These are phyloP conservation scores for Aphanomyces astaci DNA, from an alignment of 352 stramenopile species.

Conservation along the genomic window DNA sequence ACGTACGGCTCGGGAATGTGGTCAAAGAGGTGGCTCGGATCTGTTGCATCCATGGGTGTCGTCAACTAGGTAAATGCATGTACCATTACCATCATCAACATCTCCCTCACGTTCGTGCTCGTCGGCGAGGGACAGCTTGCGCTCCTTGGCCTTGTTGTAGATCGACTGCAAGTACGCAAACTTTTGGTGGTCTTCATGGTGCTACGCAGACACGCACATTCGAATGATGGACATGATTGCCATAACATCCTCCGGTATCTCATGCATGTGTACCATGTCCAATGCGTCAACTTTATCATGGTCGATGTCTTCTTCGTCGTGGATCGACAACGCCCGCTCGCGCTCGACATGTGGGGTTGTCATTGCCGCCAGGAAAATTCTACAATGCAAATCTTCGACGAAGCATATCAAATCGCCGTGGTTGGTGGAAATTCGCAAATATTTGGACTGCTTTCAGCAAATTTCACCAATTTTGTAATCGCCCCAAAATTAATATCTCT, in stretches of 20 bases:
- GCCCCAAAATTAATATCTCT: no score
- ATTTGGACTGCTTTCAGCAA: no score
- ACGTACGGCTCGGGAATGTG: constrained; percentile 71
- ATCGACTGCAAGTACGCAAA: constrained; percentile 8
- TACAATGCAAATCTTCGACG: not conserved
- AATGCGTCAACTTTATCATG: not conserved
- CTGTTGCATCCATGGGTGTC: constrained; percentile 8
- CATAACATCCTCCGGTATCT: no score
- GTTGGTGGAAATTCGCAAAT: no score
- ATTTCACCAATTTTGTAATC: no score
- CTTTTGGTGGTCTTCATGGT: constrained; percentile 2
- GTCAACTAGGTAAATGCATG: not conserved
- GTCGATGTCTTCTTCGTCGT: not conserved
- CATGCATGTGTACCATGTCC: not conserved
- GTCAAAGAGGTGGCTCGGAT: constrained; percentile 62
- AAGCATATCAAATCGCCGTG: not conserved
- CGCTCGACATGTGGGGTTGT: not conserved
- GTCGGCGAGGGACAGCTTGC: constrained; percentile 11
- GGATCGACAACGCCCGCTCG: not conserved
- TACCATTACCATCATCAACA: not conserved
- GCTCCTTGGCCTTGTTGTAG: constrained; percentile 11
- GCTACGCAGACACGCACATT: not conserved
- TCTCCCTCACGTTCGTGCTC: not conserved
- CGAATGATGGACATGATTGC: no score
- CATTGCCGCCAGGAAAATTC: not conserved